Percentiles rank a stretch among this genome's conserved stretches.
These are phyloP conservation scores for Penicillium rolfsii DNA, from an alignment of 2,329 filamentous ascomycete genomes.

Conservation along the genomic window DNA sequence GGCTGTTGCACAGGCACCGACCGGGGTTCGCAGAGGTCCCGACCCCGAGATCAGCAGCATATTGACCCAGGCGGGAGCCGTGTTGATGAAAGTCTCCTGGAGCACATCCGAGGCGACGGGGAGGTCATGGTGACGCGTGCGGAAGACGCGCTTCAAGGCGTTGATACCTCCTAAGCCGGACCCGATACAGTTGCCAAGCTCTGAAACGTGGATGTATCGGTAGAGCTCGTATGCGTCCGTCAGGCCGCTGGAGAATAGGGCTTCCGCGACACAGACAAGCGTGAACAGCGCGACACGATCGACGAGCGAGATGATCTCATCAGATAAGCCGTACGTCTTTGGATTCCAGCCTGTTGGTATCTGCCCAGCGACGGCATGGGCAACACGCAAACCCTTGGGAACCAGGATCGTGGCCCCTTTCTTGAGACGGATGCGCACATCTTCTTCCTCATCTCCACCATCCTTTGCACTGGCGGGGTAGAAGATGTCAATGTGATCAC, in stretches of 20 bases:
- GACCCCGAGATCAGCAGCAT: constrained; percentile 96
- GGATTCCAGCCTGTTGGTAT: constrained; percentile 1
- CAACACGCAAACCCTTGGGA: not conserved
- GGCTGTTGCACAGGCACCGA: constrained; percentile 92
- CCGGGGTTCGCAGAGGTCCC: constrained; percentile 94
- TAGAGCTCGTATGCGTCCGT: constrained; percentile 99
- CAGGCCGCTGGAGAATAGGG: constrained; percentile 81
- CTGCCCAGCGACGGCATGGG: not conserved
- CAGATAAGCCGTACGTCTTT: not conserved
- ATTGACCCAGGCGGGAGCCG: constrained; percentile 99
- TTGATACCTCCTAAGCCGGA: constrained; percentile 83
- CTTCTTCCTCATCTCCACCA: no score
- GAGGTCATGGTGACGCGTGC: not conserved
- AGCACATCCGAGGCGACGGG: constrained; percentile 67
- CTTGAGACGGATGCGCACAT: not conserved
- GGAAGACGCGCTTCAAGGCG: no score
- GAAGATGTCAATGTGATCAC: no score
- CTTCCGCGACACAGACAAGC: not conserved
- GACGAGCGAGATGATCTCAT: not conserved
- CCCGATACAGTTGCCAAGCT: constrained; percentile 94
- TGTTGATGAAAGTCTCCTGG: constrained; percentile 99
- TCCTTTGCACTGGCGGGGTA: no score
- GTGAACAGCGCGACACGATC: not conserved
- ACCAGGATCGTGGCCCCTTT: not conserved
- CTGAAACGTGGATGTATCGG: constrained; percentile 95